Evolutionary conservation across 2,329 filamentous ascomycete species (phyloP), one percentile per base, ranked within the genome.

Genomic region (Ramichloridium luteum): DNA sequence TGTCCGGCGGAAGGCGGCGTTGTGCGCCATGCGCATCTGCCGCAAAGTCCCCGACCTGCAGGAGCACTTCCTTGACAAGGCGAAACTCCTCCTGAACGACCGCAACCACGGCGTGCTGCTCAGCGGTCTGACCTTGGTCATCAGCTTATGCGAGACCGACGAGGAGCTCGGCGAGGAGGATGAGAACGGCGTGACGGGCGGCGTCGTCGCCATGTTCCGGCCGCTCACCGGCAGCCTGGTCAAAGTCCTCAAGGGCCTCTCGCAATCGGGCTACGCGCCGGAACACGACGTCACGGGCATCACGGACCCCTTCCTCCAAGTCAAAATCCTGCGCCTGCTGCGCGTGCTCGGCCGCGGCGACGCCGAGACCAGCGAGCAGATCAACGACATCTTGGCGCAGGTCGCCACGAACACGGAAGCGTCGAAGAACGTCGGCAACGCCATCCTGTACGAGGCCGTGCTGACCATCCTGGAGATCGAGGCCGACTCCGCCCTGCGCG

Each of bases 21-120:
- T 98, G n/a, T 98, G 90, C 60, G 90, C 90, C 30, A 98, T 98
- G 90, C 75, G 86, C 45, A 94, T 98, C 68, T 94, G 86, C 62
- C 80, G 85, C 49, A 98, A 98, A 60, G 90, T 98, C 8, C 90
- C 92, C 4, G 90, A 98, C 56, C 64, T 98, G 32, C 84, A 93
- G 58, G 92, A 98, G 57, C 86, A 98, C 60, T 98, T 98, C 53
- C 56, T 94, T 36, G 90, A 98, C 39, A 96, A 96, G 58, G 82
- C 88, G 11, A 80, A 90, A 39, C 70, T 83, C 16, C 68, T 98
- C 6, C 65, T 98, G 13, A 80, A 84, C 15, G 90, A 98, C 58
- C 72, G 90, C 39, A 98, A 98, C 59, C 90, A 98, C 46, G 92
- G 90, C 22, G 92, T 98, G 12, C 61, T 98, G 29, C 69, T 98